Conservation (phyloP, 2,329 filamentous ascomycete species). For the Epichloe sibirici region DNA sequence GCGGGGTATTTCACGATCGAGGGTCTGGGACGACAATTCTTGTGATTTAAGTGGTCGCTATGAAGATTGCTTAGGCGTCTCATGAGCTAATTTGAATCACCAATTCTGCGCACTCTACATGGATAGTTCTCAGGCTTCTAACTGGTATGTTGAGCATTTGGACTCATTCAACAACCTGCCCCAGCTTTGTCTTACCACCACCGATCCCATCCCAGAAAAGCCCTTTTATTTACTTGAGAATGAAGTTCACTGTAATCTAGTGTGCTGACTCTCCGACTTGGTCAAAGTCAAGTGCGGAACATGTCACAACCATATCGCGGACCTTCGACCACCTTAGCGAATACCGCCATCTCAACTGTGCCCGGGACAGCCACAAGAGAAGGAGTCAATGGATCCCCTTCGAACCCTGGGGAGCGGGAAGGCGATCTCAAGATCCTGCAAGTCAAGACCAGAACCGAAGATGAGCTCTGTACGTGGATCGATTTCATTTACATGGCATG, state of each 20-base stretch:
- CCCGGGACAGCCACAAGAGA: constrained; percentile 38
- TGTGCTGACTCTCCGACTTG: neutral
- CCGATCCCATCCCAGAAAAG: too few relatives aligned
- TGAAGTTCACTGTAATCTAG: neutral
- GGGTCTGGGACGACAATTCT: neutral
- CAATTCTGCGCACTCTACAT: too few relatives aligned
- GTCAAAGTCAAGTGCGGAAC: neutral
- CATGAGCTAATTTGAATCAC: too few relatives aligned
- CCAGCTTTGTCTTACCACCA: too few relatives aligned
- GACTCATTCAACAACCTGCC: too few relatives aligned
- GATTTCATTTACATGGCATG: constrained; percentile 92
- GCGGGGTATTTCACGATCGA: neutral
- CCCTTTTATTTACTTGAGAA: too few relatives aligned
- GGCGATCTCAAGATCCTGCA: constrained; percentile 70
- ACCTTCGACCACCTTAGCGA: neutral
- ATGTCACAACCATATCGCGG: neutral
- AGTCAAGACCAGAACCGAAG: constrained; percentile 84
- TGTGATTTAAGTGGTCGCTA: too few relatives aligned
- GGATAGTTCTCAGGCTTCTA: too few relatives aligned
- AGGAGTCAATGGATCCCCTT: constrained; percentile 39
- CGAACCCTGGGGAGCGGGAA: constrained; percentile 64
- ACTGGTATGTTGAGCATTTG: too few relatives aligned
- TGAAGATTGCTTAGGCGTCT: too few relatives aligned
- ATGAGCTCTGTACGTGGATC: constrained; percentile 96
- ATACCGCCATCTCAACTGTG: neutral